These are phyloP conservation scores for Pyrenophora tritici-repentis DNA, from an alignment of 2,329 filamentous ascomycete species.

Conservation along the genomic window DNA sequence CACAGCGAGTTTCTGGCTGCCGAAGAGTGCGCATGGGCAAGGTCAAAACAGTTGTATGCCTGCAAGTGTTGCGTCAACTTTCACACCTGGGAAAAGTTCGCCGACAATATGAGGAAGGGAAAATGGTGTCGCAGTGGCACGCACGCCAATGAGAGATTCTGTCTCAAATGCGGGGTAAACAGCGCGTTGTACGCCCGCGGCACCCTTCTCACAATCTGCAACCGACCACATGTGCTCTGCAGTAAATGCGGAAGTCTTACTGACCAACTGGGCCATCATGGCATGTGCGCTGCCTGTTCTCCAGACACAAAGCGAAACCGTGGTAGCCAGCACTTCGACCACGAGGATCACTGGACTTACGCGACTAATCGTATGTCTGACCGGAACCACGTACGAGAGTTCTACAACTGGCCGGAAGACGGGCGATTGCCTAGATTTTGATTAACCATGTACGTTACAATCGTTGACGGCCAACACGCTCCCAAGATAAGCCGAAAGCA, in stretches of 20 bases:
- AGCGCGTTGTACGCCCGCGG: conserved; percentile 26
- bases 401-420: conserved; percentile 21
- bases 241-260: conserved; percentile 23
- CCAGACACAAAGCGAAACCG: conserved; percentile 8
- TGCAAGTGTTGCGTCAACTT: conserved; percentile 31
- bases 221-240: conserved; percentile 25
- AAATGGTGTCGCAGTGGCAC: conserved; percentile 27
- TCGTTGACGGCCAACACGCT: background rate
- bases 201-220: conserved; percentile 26
- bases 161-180: conserved; percentile 34
- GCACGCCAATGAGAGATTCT: conserved; percentile 32
- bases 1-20: conserved; percentile 27
- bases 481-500: background rate
- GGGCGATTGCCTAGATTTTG: conserved; percentile 8
- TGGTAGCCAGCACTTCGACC: conserved; percentile 3
- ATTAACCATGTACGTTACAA: background rate
- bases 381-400: conserved; percentile 22
- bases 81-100: conserved; percentile 25
- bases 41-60: conserved; percentile 23
- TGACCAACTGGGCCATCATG: conserved; percentile 18
- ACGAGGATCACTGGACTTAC: conserved; percentile 22
- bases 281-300: conserved; percentile 20
- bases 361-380: conserved; percentile 11
- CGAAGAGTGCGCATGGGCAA: conserved; percentile 29
- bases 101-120: conserved; percentile 39